Evolutionary conservation across 2,329 filamentous ascomycete genomes (phyloP), one percentile per base, ranked within the genome.

Genomic region (Ilyonectria robusta): DNA sequence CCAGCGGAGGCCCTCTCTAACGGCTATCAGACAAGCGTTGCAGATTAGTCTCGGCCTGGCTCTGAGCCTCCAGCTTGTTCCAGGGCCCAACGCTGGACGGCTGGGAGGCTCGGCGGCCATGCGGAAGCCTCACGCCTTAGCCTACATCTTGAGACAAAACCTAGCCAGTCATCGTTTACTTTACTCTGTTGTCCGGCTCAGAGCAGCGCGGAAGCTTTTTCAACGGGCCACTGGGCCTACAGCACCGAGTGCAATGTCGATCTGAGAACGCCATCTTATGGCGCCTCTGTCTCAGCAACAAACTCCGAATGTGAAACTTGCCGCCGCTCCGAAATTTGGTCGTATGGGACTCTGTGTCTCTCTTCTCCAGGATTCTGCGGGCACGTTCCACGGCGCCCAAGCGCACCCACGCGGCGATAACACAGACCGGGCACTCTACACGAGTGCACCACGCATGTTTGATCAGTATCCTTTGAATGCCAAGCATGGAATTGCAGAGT

Each of bases 1-100:
- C 8, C 44, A 33, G 15, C 19, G n/a, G 57, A 15, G 13, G 26
- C 50, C 23, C 31, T 23, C 50, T 37, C 59, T 62, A 62, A 62
- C 59, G 59, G 7, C 11, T 50, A 40, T 9, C 44, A 62, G 59
- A 26, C 23, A 62, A 42, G 51, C 23, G 59, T 48, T 23, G 21
- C 59, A 23, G 11, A 33, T 56, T 56, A 35, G 42, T 42, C 40
- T 48, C 51, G 19, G 50, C 50, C 40, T 26, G 47, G 23, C 4
- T 33, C 35, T 19, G 23, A 47, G 15, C 56, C 56, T 17, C 48
- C 31, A 21, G 21, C 59, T 7, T 44, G 31, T 53, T 62, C 29
- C 51, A 56, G 40, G 44, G 26, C 19, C 31, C 40, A 54, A 29
- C 29, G 15, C 37, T 42, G 44, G 42, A 19, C 23, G 40, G 17